Evolutionary conservation across 2,329 filamentous ascomycete genomes (phyloP).

Genomic region (Hymenoscyphus albidus): DNA sequence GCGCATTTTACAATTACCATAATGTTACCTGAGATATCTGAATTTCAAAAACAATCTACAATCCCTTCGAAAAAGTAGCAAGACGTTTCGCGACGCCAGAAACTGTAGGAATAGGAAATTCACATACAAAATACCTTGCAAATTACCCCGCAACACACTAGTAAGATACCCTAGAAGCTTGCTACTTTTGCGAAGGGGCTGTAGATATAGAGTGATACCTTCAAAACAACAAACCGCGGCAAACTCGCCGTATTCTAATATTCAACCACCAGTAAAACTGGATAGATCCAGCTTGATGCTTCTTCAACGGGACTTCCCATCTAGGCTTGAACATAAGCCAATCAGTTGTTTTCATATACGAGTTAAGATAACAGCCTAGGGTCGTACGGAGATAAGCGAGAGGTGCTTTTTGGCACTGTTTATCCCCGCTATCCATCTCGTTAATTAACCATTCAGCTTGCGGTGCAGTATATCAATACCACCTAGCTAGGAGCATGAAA

Average conservation of each 20-base stretch:
- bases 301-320: background rate
- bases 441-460: no score
- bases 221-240: background rate
- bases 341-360: background rate
- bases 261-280: background rate
- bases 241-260: background rate
- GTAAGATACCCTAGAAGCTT: background rate
- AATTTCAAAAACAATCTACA: no score
- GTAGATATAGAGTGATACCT: background rate
- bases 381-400: background rate
- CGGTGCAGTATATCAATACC: no score
- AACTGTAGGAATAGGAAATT: no score
- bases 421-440: no score
- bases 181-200: background rate
- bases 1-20: no score
- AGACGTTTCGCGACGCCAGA: no score
- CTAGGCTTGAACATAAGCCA: background rate
- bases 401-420: no score
- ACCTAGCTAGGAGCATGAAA: no score
- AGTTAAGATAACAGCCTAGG: background rate
- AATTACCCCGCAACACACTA: background rate
- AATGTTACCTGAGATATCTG: no score
- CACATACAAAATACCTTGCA: no score
- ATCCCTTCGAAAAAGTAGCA: no score
- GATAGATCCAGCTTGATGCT: background rate